Conservation (phyloP, 2,329 filamentous ascomycete genomes). For the Xylogone sp. region DNA sequence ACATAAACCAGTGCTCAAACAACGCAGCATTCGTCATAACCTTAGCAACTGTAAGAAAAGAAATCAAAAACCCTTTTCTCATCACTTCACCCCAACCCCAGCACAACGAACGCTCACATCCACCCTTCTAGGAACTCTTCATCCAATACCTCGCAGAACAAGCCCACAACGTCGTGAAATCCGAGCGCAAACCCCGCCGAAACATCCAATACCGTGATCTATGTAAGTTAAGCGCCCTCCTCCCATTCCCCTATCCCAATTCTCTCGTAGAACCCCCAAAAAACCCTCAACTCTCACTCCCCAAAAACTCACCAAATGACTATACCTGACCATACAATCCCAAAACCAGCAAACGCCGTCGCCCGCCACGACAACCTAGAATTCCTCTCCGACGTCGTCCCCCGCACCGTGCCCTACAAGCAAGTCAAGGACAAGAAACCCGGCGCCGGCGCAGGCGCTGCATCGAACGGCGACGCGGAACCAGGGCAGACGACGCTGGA, state of each 20-base stretch:
- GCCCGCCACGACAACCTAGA: conserved; percentile 89
- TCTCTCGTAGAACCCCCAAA: no score
- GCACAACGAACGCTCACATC: not conserved
- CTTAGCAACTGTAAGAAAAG: conserved; percentile 67
- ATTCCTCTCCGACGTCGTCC: conserved; percentile 88
- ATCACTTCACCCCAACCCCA: conserved; percentile 4
- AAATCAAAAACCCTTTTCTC: not conserved
- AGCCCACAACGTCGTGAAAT: conserved; percentile 81
- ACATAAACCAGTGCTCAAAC: conserved; percentile 82
- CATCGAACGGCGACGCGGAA: conserved; percentile 39
- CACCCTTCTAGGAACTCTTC: conserved; percentile 76
- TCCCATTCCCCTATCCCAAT: no score
- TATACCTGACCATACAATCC: no score
- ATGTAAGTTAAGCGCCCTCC: no score
- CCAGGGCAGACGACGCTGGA: conserved; percentile 27
- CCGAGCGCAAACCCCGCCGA: conserved; percentile 85
- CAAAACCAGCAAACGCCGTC: conserved; percentile 79
- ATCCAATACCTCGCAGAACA: conserved; percentile 86
- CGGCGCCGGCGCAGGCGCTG: conserved; percentile 38
- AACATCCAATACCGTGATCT: conserved; percentile 97
- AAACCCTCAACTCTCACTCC: not conserved
- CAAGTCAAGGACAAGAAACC: conserved; percentile 68
- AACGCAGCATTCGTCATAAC: conserved; percentile 94
- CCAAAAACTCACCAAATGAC: conserved; percentile 11
- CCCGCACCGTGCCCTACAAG: conserved; percentile 78